phyloP scores from a whole-genome alignment of 805 yeast species.

The Schizosaccharomyces cryophilus region DNA sequence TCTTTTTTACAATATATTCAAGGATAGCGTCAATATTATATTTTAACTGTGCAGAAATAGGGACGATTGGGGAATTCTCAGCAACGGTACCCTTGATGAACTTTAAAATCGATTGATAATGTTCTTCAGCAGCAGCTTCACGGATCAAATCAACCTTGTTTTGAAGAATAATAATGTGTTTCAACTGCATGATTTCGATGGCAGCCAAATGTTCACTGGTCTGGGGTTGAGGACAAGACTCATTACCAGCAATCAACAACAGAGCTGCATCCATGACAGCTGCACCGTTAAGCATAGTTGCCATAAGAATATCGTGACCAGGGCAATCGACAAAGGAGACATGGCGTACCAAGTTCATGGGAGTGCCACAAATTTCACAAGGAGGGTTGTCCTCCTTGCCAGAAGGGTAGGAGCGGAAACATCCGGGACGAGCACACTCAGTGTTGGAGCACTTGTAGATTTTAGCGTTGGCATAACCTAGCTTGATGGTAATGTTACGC shows the following conservation, averaged over 20 bases:
- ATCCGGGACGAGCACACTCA: slow-evolving; percentile 75
- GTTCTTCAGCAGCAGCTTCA: slow-evolving; percentile 88
- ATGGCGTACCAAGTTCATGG: slow-evolving; percentile 77
- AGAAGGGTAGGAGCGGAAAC: slow-evolving; percentile 82
- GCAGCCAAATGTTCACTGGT: slow-evolving; percentile 98
- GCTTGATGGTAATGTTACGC: slow-evolving; percentile 93
- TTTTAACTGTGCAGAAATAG: slow-evolving; percentile 94
- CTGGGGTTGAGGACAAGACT: slow-evolving; percentile 98
- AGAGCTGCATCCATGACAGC: slow-evolving; percentile 99
- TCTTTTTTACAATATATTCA: slow-evolving; percentile 79
- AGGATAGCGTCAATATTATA: slow-evolving; percentile 97
- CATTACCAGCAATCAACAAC: slow-evolving; percentile 88
- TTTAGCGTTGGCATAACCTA: slow-evolving; percentile 97
- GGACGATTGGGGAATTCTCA: slow-evolving; percentile 96
- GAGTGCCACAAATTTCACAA: slow-evolving; percentile 70
- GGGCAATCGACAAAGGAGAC: slow-evolving; percentile 99
- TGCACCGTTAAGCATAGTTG: slow-evolving; percentile 99
- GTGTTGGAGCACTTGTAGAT: slow-evolving; percentile 79
- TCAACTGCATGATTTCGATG: slow-evolving; percentile 93
- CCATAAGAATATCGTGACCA: slow-evolving; percentile 99
- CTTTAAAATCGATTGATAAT: slow-evolving; percentile 71
- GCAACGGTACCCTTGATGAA: slow-evolving; percentile 96
- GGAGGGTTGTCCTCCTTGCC: slow-evolving; percentile 88
- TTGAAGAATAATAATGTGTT: slow-evolving; percentile 86
- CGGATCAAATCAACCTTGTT: slow-evolving; percentile 97